Evolutionary conservation across 306 rosid species (phyloP).

Genomic region (Purshia tridentata): DNA sequence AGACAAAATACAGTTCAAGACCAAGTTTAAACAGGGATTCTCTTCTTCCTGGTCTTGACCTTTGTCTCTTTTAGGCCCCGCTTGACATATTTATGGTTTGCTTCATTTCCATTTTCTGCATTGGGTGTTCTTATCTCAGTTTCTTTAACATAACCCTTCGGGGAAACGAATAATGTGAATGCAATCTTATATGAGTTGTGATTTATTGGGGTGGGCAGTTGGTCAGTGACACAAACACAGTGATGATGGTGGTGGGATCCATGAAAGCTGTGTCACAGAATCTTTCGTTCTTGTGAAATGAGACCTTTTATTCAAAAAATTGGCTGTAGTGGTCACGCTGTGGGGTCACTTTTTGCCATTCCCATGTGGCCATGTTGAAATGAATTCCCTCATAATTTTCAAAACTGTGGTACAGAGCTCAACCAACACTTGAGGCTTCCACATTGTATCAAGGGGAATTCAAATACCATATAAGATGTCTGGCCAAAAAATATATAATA

Average conservation of each 20-base stretch:
- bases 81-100: conserved; percentile 4
- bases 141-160: conserved; percentile 23
- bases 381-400: conserved; percentile 4
- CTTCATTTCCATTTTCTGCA: conserved; percentile 26
- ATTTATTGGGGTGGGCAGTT: conserved; percentile 37
- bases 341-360: conserved; percentile 34
- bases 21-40: not conserved
- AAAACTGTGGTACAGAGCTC: not conserved
- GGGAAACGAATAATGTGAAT: conserved; percentile 31
- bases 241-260: conserved; percentile 62
- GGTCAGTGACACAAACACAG: not conserved
- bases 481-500: no score
- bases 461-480: no score
- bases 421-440: not conserved
- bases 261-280: conserved; percentile 43
- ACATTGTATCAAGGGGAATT: not conserved
- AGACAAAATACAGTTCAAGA: not conserved
- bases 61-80: conserved; percentile 9
- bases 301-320: conserved; percentile 43
- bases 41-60: conserved; percentile 14
- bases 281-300: conserved; percentile 33
- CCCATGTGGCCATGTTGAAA: conserved; percentile 40
- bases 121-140: conserved; percentile 21
- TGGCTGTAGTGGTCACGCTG: conserved; percentile 21
- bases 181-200: conserved; percentile 19